Conservation (phyloP, 1,284 basidiomycete species). For the Cryptococcus sp. region DNA sequence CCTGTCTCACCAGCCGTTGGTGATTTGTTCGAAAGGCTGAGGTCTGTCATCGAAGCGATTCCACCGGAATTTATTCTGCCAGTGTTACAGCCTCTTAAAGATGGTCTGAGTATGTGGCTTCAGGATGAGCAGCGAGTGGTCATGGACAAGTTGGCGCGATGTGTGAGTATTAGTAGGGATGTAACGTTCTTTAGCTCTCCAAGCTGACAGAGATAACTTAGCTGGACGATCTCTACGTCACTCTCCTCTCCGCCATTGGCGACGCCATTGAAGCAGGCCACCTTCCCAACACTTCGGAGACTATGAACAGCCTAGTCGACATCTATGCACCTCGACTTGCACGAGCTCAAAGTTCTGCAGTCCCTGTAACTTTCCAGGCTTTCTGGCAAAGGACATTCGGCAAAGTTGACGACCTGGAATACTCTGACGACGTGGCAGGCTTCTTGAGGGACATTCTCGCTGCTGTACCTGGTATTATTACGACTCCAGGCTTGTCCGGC, state of each 20-base stretch:
- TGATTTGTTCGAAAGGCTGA: constrained; percentile 24
- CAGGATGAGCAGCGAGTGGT: neutral
- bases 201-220: constrained; percentile 6
- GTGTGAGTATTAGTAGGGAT: neutral
- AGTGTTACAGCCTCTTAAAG: constrained; percentile 17
- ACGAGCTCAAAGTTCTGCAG: constrained; percentile 20
- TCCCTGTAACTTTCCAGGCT: constrained; percentile 35
- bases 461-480: constrained; percentile 40
- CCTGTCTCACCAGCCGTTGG: constrained; percentile 27
- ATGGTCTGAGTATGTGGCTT: constrained; percentile 15
- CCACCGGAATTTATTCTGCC: constrained; percentile 19
- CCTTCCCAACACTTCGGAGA: constrained; percentile 22
- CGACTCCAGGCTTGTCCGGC: constrained; percentile 27
- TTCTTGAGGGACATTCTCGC: constrained; percentile 38
- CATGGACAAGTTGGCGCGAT: neutral
- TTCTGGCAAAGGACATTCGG: constrained; percentile 43
- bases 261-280: constrained; percentile 23
- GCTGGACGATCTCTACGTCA: constrained; percentile 42
- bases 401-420: constrained; percentile 20
- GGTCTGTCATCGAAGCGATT: constrained; percentile 11
- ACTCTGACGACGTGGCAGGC: constrained; percentile 32
- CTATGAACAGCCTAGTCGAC: constrained; percentile 35
- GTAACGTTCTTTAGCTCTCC: neutral
- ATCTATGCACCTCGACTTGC: constrained; percentile 42
- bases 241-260: constrained; percentile 27